Evolutionary conservation across 495 filamentous ascomycete genomes (phyloP).

Genomic region (Pyrenopolyporus hunteri): DNA sequence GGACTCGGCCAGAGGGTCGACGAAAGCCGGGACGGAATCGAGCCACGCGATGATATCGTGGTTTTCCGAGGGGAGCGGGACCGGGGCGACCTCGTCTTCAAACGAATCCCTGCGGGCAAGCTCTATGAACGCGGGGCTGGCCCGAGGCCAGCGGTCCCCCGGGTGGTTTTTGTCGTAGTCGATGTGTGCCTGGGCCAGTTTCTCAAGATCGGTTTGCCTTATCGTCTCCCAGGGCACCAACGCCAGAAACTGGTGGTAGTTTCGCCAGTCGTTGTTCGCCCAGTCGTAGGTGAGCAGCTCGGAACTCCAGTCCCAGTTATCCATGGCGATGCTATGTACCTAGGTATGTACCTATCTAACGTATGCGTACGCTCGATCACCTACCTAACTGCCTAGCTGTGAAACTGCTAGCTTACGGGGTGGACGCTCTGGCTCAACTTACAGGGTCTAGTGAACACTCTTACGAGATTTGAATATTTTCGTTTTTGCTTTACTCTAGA

Average conservation of each 20-base stretch:
- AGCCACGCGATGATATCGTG: no score
- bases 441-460: no score
- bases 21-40: no score
- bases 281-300: neutral
- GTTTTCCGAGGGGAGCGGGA: neutral
- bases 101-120: neutral
- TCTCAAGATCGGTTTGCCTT: neutral
- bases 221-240: conserved; percentile 4
- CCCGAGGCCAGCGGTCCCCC: neutral
- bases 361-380: no score
- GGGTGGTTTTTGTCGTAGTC: neutral
- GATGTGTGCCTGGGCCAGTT: neutral
- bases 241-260: neutral
- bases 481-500: no score
- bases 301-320: neutral
- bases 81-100: neutral
- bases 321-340: neutral
- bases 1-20: no score
- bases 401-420: no score
- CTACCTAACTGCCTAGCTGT: no score
- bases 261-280: neutral
- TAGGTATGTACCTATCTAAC: no score
- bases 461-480: no score
- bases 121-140: neutral
- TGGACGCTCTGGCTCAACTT: no score